phyloP scores from a whole-genome alignment of 2,329 filamentous ascomycete species.

The Fusarium sp. region DNA sequence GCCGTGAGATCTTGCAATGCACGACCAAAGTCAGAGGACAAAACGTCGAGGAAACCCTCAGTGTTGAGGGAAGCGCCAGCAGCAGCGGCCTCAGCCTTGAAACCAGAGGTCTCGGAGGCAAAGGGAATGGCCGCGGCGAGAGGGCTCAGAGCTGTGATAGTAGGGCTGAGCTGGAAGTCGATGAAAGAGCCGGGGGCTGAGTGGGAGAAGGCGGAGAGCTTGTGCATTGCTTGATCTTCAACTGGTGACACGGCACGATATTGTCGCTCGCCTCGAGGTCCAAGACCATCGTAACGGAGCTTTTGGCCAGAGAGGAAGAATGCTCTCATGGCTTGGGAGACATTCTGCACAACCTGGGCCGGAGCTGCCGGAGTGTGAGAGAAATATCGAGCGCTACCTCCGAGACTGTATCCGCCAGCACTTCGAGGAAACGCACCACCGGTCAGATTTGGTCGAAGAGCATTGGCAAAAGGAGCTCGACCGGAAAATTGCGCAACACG shows the following conservation, averaged over 20 bases:
- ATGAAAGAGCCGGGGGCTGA: constrained; percentile 80
- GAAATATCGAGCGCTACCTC: constrained; percentile 86
- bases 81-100: constrained; percentile 55
- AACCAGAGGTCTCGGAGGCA: constrained; percentile 58
- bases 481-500: constrained; percentile 73
- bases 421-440: constrained; percentile 87
- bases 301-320: constrained; percentile 94
- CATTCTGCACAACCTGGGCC: constrained; percentile 92
- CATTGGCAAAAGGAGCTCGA: constrained; percentile 86
- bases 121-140: constrained; percentile 69
- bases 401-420: constrained; percentile 86
- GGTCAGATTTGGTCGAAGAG: constrained; percentile 91
- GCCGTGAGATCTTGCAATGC: constrained; percentile 85
- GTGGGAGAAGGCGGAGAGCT: constrained; percentile 70
- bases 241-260: constrained; percentile 82
- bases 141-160: constrained; percentile 86
- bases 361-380: constrained; percentile 87
- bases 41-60: constrained; percentile 84
- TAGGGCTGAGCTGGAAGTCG: constrained; percentile 90
- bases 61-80: constrained; percentile 77
- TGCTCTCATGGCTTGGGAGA: constrained; percentile 91
- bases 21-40: constrained; percentile 89
- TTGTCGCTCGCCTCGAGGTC: constrained; percentile 78
- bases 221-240: constrained; percentile 78
- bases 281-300: constrained; percentile 84